Evolutionary conservation across 768 basidiomycete species (phyloP).

Genomic region (Lactarius hengduanensis): DNA sequence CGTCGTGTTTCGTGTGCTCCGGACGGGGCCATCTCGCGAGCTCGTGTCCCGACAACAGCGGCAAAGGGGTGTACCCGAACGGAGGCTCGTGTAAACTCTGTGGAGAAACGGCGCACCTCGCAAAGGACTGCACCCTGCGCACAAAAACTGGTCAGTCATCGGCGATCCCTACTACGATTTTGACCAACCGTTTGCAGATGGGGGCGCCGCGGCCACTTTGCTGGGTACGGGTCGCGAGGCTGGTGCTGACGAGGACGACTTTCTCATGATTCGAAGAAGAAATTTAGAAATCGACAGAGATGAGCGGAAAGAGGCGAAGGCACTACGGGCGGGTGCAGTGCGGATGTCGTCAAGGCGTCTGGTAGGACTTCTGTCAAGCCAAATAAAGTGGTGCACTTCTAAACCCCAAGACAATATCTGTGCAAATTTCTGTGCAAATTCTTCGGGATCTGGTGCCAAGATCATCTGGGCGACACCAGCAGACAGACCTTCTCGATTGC

Average conservation of each 20-base stretch:
- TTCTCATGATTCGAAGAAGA: slow-evolving; percentile 73
- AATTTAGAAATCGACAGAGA: slow-evolving; percentile 58
- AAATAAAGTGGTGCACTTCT: slow-evolving; percentile 54
- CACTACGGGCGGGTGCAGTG: slow-evolving; percentile 46
- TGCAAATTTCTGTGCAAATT: neutral
- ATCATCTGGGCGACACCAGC: neutral
- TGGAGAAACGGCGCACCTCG: slow-evolving; percentile 79
- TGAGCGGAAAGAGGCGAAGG: slow-evolving; percentile 49
- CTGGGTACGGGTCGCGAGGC: slow-evolving; percentile 49
- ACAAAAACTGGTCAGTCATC: slow-evolving; percentile 40
- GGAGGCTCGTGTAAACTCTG: slow-evolving; percentile 91
- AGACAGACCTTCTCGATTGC: too few relatives aligned
- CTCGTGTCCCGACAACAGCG: slow-evolving; percentile 75
- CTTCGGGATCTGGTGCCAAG: neutral
- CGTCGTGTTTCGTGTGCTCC: slow-evolving; percentile 90
- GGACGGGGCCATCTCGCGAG: slow-evolving; percentile 83
- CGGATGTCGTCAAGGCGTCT: slow-evolving; percentile 38
- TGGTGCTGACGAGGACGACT: slow-evolving; percentile 95
- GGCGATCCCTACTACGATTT: neutral
- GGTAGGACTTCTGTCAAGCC: slow-evolving; percentile 24
- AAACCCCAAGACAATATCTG: slow-evolving; percentile 14
- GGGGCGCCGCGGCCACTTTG: slow-evolving; percentile 43
- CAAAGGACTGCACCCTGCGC: slow-evolving; percentile 73
- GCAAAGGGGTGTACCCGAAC: slow-evolving; percentile 84
- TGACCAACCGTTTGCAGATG: slow-evolving; percentile 33